Base-by-base conservation (phyloP, 805 yeast species). In the Starmerella stigmatis region DNA sequence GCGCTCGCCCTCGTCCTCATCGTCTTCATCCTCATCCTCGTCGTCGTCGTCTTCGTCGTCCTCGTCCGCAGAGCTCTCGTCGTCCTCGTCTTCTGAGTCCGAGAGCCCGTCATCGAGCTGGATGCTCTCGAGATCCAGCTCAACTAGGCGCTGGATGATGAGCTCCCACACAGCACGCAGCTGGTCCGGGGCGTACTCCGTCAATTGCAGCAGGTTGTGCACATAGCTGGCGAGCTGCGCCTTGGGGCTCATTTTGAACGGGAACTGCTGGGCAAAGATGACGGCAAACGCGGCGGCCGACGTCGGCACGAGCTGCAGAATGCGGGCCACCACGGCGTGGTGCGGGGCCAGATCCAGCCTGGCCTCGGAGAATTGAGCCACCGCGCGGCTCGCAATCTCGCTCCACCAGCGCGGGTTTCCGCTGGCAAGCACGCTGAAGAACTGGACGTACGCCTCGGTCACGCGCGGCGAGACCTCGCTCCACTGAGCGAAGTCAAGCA, bases 391-490 rank as follows among this genome's bases (percentile, higher is more conserved):
- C 17, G 83, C 78, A n/a, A 89, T 84, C 48, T 84, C 94, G 51
- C 75, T 73, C 76, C 92, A 78, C 84, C 94, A 89, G 61, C 79
- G 84, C 7, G 97, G 97, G 49, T 79, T 71, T 37, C 89, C 81
- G 3, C 94, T 81, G 30, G 88, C 83, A 43, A 89, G 70, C 22
- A 88, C 83, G 36, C 77, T 72, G 37, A 85, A 65, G 61, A 92
- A 92, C 35, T 76, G 79, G 38, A 80, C 72, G 62, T 82, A 86
- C 38, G 70, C 65, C 40, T 69, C 66, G 21, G 75, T 63, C 53
- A 79, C 74, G 13, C 56, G 51, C 9, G 58, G 54, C 5, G 72
- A 67, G 27, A 71, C 54, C 19, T 63, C 66, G 57, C 79, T 69
- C 92, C 94, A 85, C 51, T 61, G 60, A 15, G 32, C 43, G 44